phyloP scores from a whole-genome alignment of 768 basidiomycete species.

The Jaapia argillacea region DNA sequence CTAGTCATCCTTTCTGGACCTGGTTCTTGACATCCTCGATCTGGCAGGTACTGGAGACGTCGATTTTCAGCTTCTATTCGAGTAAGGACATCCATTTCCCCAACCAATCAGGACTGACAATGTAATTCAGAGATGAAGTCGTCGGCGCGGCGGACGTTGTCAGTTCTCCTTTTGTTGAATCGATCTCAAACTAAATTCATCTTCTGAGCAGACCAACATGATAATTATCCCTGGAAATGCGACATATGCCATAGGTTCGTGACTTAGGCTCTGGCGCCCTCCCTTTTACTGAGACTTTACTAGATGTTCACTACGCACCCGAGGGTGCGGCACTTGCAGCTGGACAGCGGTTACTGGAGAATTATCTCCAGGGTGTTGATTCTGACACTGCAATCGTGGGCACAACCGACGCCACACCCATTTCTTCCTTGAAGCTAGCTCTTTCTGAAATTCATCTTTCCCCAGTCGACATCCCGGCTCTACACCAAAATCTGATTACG shows the following conservation, averaged over 20 bases:
- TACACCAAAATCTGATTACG: conserved; percentile 52
- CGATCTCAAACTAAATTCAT: no score
- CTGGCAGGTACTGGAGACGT: conserved; percentile 53
- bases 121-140: no score
- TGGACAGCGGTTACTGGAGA: conserved; percentile 48
- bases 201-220: conserved; percentile 43
- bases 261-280: background rate
- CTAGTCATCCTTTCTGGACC: conserved; percentile 1
- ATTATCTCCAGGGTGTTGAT: conserved; percentile 57
- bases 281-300: background rate
- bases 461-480: conserved; percentile 54
- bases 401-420: conserved; percentile 41
- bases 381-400: conserved; percentile 48
- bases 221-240: conserved; percentile 49
- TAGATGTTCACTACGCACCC: conserved; percentile 53
- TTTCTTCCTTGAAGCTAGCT: conserved; percentile 50
- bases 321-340: conserved; percentile 42
- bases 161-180: no score
- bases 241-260: conserved; percentile 43
- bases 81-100: no score
- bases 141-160: no score
- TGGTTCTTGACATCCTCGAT: conserved; percentile 23
- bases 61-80: conserved; percentile 46
- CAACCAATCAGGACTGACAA: no score
- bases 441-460: conserved; percentile 49